Conservation (phyloP, 768 basidiomycete species). For the Lentinula sp. region DNA sequence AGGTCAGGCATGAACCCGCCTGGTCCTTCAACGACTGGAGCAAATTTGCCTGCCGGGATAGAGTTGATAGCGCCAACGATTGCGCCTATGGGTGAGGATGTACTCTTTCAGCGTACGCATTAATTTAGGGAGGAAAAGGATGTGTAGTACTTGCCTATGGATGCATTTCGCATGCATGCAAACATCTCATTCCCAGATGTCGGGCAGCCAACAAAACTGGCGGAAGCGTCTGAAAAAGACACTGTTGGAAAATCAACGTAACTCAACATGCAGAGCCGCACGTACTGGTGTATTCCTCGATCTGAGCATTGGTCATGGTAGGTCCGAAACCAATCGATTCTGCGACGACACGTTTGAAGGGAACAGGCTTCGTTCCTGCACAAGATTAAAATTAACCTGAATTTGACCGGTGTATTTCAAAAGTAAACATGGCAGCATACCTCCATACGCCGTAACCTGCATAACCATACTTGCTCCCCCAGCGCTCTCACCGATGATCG, state of each 20-base stretch:
- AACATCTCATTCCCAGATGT: conserved; percentile 20
- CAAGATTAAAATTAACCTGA: neutral
- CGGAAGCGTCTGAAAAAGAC: conserved; percentile 20
- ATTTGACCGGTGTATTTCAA: neutral
- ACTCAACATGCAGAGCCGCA: neutral
- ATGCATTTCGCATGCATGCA: conserved; percentile 30
- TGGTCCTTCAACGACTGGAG: conserved; percentile 23
- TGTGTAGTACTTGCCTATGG: conserved; percentile 17
- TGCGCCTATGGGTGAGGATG: conserved; percentile 18
- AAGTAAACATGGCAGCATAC: conserved; percentile 11
- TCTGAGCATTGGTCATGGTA: conserved; percentile 20
- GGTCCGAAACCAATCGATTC: conserved; percentile 40
- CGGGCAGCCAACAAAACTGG: conserved; percentile 23
- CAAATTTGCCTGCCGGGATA: conserved; percentile 22
- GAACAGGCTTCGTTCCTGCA: conserved; percentile 24
- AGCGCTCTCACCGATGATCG: conserved; percentile 32
- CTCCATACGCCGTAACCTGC: conserved; percentile 39
- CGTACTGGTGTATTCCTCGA: conserved; percentile 26
- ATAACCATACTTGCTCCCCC: conserved; percentile 39
- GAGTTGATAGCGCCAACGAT: conserved; percentile 33
- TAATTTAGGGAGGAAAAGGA: neutral
- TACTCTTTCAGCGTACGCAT: neutral
- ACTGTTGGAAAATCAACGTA: neutral
- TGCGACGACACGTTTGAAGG: conserved; percentile 34
- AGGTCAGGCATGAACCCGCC: conserved; percentile 25